Base-by-base conservation (phyloP, 768 basidiomycete genomes). In the Mrakia blollopis region DNA sequence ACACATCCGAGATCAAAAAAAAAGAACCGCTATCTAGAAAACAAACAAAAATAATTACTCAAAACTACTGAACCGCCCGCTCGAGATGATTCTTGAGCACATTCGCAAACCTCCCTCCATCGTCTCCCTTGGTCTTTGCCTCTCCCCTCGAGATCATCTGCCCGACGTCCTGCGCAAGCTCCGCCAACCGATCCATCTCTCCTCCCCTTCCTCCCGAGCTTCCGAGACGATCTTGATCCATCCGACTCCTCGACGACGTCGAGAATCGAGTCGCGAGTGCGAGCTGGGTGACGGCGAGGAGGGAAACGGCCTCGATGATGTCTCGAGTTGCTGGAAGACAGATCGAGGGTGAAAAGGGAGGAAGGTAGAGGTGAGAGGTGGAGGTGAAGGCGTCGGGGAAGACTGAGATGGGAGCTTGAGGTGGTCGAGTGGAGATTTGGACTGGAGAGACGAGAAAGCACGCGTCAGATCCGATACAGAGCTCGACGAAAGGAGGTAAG, bases 391-490 rank as follows among this genome's bases (percentile, higher is more conserved):
- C 50, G 21, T 72, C 14, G 4, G 72, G 47, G 47, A 50, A 8
- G n/a, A 72, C 44, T 30, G 69, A 28, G 11, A 32, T 7, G 10
- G 73, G 76, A 25, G 57, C 57, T 28, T 25, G 78, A 72, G 69
- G 23, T 70, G 39, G 63, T 21, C 63, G 32, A 35, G 63, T 25
- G 37, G 65, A 68, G 39, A 39, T 11, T 39, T 65, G 63, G 13
- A n/a, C 63, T 65, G 63, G 8, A 9, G 25, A 65, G n/a, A 7
- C 1, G 21, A 37, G 37, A 9, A 57, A 41, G 61, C 32, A 63
- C 10, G 71, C 32, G 54, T 32, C 78, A 57, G 8, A 76, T 39
- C 14, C 74, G 86, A 85, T 32, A 89, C 84, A 39, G 86, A 86
- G 80, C 91, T 89, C 13, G 87, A 60, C n/a, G 57, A 41, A 2